A percentile compares a stretch with the other conserved stretches of the same genome.
phyloP scores from a whole-genome alignment of 1,284 basidiomycete species.

The Boletellus deceptivus region DNA sequence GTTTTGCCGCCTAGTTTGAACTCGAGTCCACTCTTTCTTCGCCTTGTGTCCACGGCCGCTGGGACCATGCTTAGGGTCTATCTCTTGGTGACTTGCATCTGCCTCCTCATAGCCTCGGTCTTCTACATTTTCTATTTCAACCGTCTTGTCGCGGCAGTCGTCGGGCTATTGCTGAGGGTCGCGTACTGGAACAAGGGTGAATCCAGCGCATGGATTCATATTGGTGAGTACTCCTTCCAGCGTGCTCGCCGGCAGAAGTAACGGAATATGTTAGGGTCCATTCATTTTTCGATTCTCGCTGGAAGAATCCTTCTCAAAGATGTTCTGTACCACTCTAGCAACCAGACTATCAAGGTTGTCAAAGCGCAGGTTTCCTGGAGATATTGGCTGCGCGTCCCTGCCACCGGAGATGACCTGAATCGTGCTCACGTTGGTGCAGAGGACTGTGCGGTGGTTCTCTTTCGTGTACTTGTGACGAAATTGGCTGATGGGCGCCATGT shows the following conservation, averaged over 20 bases:
- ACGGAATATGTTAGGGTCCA: slow-evolving; percentile 52
- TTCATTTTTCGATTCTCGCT: slow-evolving; percentile 86
- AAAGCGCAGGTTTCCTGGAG: slow-evolving; percentile 87
- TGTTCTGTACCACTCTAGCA: slow-evolving; percentile 84
- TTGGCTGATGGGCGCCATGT: slow-evolving; percentile 5
- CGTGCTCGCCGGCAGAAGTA: neutral
- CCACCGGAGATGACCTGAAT: slow-evolving; percentile 62
- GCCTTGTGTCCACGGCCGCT: neutral
- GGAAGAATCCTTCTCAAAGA: slow-evolving; percentile 87
- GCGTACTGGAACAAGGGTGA: slow-evolving; percentile 70
- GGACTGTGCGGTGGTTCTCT: slow-evolving; percentile 38
- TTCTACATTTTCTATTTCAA: slow-evolving; percentile 91
- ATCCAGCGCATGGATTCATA: slow-evolving; percentile 72
- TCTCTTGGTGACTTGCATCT: slow-evolving; percentile 70
- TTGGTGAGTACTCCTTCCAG: slow-evolving; percentile 48
- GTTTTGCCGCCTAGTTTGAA: neutral
- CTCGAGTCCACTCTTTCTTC: neutral
- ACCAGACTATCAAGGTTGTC: slow-evolving; percentile 80
- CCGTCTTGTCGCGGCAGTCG: slow-evolving; percentile 68
- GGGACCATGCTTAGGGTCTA: slow-evolving; percentile 51
- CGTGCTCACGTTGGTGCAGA: slow-evolving; percentile 52
- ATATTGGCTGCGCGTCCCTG: slow-evolving; percentile 83
- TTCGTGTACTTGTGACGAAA: neutral
- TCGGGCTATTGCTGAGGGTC: slow-evolving; percentile 60
- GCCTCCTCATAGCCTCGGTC: slow-evolving; percentile 67